Evolutionary conservation across 202 grass and related monocot species (phyloP).

Genomic region (Eragrostis tef): DNA sequence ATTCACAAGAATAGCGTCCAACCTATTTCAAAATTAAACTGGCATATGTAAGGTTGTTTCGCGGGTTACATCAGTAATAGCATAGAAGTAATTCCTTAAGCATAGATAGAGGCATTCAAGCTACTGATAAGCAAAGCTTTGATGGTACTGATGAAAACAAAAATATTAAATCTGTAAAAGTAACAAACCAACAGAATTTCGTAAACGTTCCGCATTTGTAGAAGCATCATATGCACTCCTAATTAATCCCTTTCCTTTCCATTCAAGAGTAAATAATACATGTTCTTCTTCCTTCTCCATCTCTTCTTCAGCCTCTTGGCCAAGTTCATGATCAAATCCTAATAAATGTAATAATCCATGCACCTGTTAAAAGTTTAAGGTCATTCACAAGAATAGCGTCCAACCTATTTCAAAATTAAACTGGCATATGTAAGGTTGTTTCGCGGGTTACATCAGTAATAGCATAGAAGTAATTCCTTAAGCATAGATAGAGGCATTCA

Average conservation of each 20-base stretch:
- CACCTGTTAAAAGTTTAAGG: slow-evolving; percentile 59
- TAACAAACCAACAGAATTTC: slow-evolving; percentile 44
- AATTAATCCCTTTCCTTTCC: slow-evolving; percentile 93
- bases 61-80: slow-evolving; percentile 24
- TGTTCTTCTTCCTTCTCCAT: slow-evolving; percentile 83
- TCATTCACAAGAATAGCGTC: slow-evolving; percentile 19
- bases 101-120: slow-evolving; percentile 8
- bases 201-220: slow-evolving; percentile 23
- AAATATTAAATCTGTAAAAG: slow-evolving; percentile 30
- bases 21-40: not conserved
- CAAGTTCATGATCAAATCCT: slow-evolving; percentile 94
- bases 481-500: slow-evolving; percentile 1
- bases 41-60: not conserved
- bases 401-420: not conserved
- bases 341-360: slow-evolving; percentile 92
- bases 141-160: not conserved
- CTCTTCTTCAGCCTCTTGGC: slow-evolving; percentile 76
- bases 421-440: not conserved
- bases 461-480: slow-evolving; percentile 1
- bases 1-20: slow-evolving; percentile 19
- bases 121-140: not conserved
- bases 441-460: slow-evolving; percentile 24
- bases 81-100: slow-evolving; percentile 1
- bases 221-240: slow-evolving; percentile 62
- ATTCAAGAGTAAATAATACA: slow-evolving; percentile 69